These are phyloP conservation scores for Sporothrix humicola DNA, from an alignment of 2,329 filamentous ascomycete species.

Conservation along the genomic window DNA sequence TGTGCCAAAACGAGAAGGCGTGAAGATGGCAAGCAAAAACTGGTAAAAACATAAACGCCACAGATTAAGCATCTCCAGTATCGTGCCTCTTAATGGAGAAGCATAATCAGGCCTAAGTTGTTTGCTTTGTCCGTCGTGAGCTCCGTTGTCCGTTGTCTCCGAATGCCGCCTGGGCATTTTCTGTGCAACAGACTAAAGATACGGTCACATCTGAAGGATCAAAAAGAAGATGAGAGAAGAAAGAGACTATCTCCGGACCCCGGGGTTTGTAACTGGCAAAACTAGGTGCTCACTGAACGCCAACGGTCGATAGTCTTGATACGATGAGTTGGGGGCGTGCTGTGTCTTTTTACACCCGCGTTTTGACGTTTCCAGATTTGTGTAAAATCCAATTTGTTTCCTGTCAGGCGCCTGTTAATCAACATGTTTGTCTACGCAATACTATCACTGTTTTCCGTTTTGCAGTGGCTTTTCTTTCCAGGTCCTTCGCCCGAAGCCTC, in stretches of 20 bases:
- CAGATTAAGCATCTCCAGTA: too few species aligned
- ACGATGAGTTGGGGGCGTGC: not conserved
- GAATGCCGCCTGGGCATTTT: not conserved
- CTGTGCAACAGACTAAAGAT: not conserved
- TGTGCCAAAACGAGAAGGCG: not conserved
- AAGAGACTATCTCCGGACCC: conserved; percentile 1
- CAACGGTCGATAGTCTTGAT: not conserved
- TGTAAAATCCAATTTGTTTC: not conserved
- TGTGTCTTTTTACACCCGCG: not conserved
- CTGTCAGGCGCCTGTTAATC: too few species aligned
- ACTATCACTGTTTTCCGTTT: not conserved
- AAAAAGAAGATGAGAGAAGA: not conserved
- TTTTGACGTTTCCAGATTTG: not conserved
- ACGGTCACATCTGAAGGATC: not conserved
- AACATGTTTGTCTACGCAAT: not conserved
- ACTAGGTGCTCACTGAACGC: not conserved
- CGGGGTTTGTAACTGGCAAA: not conserved
- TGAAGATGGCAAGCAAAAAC: not conserved
- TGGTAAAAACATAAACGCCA: too few species aligned
- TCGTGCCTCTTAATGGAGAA: not conserved
- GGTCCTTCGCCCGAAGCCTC: not conserved
- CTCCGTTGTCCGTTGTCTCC: conserved; percentile 6
- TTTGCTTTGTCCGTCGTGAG: not conserved
- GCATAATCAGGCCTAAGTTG: not conserved
- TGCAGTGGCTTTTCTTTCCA: too few species aligned